A percentile compares a stretch with the other conserved stretches of the same genome.
Evolutionary conservation across 2,329 filamentous ascomycete species (phyloP).

Genomic region (Fusarium humuli): DNA sequence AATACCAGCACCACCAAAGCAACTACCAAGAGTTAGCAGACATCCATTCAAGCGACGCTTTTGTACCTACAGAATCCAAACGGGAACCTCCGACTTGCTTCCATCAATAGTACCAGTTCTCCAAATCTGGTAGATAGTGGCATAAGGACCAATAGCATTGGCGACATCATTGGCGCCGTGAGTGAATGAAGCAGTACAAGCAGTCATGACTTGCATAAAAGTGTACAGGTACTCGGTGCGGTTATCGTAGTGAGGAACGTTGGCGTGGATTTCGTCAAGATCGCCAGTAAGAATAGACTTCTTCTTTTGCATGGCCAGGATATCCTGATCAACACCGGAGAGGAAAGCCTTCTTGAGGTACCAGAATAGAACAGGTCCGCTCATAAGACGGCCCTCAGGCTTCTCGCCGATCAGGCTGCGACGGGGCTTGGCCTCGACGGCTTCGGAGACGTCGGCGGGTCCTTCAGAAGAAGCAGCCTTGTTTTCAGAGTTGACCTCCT

Average conservation of each 20-base stretch:
- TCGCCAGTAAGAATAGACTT: slow-evolving; percentile 66
- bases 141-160: slow-evolving; percentile 72
- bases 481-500: slow-evolving; percentile 40
- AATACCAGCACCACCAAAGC: slow-evolving; percentile 64
- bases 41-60: no score
- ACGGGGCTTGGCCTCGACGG: slow-evolving; percentile 18
- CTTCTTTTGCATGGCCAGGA: slow-evolving; percentile 45
- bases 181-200: slow-evolving; percentile 72
- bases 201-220: slow-evolving; percentile 71
- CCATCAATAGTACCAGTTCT: slow-evolving; percentile 56
- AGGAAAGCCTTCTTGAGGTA: slow-evolving; percentile 43
- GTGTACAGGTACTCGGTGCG: slow-evolving; percentile 67
- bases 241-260: slow-evolving; percentile 71
- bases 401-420: slow-evolving; percentile 39
- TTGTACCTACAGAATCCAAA: slow-evolving; percentile 68
- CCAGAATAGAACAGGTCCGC: slow-evolving; percentile 40
- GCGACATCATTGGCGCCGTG: slow-evolving; percentile 76
- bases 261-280: slow-evolving; percentile 66
- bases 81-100: slow-evolving; percentile 62
- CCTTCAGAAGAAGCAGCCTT: no score
- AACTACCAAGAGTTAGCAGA: slow-evolving; percentile 36
- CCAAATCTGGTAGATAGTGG: slow-evolving; percentile 73
- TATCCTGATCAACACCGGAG: slow-evolving; percentile 46
- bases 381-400: slow-evolving; percentile 31
- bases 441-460: slow-evolving; percentile 16